phyloP scores from a whole-genome alignment of 164 flowering plant genomes.

The Magnolia officinalis region DNA sequence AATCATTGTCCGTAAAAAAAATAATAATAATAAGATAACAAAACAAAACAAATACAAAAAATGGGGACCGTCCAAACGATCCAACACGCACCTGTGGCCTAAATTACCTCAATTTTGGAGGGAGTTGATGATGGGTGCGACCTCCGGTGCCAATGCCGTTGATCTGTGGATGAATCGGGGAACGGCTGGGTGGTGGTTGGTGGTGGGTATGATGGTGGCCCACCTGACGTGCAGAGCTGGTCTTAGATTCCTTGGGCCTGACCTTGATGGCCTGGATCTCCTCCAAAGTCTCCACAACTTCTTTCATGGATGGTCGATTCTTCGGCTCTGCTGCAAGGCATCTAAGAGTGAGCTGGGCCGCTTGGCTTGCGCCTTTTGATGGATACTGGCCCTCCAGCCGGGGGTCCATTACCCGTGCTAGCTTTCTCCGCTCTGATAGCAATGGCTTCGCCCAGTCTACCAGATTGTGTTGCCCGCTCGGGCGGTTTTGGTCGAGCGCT shows the following conservation, averaged over 20 bases:
- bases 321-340: slow-evolving; percentile 60
- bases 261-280: slow-evolving; percentile 34
- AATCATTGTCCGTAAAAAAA: background rate
- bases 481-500: slow-evolving; percentile 70
- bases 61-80: background rate
- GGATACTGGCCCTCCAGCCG: slow-evolving; percentile 61
- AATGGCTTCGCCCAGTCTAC: slow-evolving; percentile 77
- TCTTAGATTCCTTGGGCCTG: slow-evolving; percentile 29
- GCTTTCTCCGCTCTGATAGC: slow-evolving; percentile 41
- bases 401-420: slow-evolving; percentile 53
- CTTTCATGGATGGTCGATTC: slow-evolving; percentile 74
- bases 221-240: slow-evolving; percentile 11
- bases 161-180: background rate
- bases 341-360: slow-evolving; percentile 56
- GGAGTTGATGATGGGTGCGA: slow-evolving; percentile 15
- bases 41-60: slow-evolving; percentile 1
- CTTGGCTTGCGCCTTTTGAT: slow-evolving; percentile 41
- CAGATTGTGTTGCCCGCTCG: slow-evolving; percentile 49
- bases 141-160: background rate
- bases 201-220: slow-evolving; percentile 1
- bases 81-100: background rate
- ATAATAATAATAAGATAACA: slow-evolving; percentile 1
- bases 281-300: slow-evolving; percentile 55
- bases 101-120: slow-evolving; percentile 7
- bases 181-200: background rate